Evolutionary conservation across 2,329 filamentous ascomycete species (phyloP), one percentile per base, ranked within the genome.

Genomic region (Herpotrichia juniperi): DNA sequence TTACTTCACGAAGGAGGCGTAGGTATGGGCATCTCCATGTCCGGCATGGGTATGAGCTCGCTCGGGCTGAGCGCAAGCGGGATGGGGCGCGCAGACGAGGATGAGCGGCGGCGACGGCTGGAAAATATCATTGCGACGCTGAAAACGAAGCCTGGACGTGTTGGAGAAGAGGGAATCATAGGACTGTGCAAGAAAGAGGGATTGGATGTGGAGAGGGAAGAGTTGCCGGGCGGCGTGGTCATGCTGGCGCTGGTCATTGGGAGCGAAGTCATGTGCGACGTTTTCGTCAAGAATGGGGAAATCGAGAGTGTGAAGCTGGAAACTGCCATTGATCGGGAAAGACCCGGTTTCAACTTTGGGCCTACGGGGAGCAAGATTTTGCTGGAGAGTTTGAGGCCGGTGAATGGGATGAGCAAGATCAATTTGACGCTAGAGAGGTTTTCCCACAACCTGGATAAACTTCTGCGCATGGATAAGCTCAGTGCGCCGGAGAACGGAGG

Each of bases 121-220:
- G 86, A 85, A 39, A 78, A 77, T 49, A 89, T 83, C 11, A 84
- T 91, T 57, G 84, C 85, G 37, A 86, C 77, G 60, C 86, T 93
- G 51, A 87, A 83, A 14, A 83, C 80, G 55, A 87, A 83, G 65
- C 89, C 86, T 56, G 88, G 88, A 3, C 76, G 86, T 34, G 85
- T 93, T 31, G 90, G 88, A 60, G 87, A 90, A 64, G 85, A 88
- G 25, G 88, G 88, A 2, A 78, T 94, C n/a, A 86, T 89, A 69
- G 81, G 88, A 48, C 76, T 93, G 25, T 87, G 86, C 8, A 83
- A 84, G 62, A 80, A 84, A 48, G 80, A 87, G 48, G 88, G 87
- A 76, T 82, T 74, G 82, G 87, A 56, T 77, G 83, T 62, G 17
- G 57, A 67, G 49, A 59, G 66, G 35, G 63, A 66, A 39, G 53